Percentiles rank a stretch among this genome's conserved stretches.
These are phyloP conservation scores for Pichia occidentalis DNA, from an alignment of 805 yeast species.

Conservation along the genomic window DNA sequence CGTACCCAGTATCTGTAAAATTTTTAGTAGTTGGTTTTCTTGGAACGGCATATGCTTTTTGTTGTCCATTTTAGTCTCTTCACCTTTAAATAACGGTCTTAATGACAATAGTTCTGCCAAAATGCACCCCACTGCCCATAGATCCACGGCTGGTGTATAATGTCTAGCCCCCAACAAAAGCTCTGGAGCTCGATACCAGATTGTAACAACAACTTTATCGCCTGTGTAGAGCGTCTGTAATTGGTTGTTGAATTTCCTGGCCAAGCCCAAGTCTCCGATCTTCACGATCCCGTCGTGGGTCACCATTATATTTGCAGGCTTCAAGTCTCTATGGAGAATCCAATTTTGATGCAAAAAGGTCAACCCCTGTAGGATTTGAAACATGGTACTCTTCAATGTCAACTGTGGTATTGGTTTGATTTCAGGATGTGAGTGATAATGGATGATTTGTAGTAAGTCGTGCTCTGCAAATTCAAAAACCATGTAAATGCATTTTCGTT, in stretches of 20 bases:
- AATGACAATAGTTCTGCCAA: slow-evolving; percentile 84
- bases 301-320: slow-evolving; percentile 98
- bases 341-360: slow-evolving; percentile 90
- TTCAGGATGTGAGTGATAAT: slow-evolving; percentile 89
- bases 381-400: slow-evolving; percentile 75
- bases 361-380: slow-evolving; percentile 92
- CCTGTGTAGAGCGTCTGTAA: slow-evolving; percentile 83
- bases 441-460: slow-evolving; percentile 89
- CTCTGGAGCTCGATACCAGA: slow-evolving; percentile 96
- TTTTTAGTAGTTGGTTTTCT: slow-evolving; percentile 83
- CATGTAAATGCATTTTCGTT: slow-evolving; percentile 87
- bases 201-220: slow-evolving; percentile 93
- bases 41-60: slow-evolving; percentile 93
- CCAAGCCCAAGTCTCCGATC: slow-evolving; percentile 91
- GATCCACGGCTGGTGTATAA: slow-evolving; percentile 85
- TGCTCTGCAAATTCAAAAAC: slow-evolving; percentile 96
- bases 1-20: slow-evolving; percentile 87
- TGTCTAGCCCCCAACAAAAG: slow-evolving; percentile 84
- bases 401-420: slow-evolving; percentile 68
- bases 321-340: slow-evolving; percentile 91
- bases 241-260: slow-evolving; percentile 81
- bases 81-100: slow-evolving; percentile 94
- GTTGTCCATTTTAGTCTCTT: slow-evolving; percentile 92
- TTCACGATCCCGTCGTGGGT: slow-evolving; percentile 84
- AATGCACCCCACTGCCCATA: slow-evolving; percentile 96